A percentile compares a stretch with the other conserved stretches of the same genome.
Evolutionary conservation across 2,329 filamentous ascomycete species (phyloP).

Genomic region (Lomentospora prolificans): DNA sequence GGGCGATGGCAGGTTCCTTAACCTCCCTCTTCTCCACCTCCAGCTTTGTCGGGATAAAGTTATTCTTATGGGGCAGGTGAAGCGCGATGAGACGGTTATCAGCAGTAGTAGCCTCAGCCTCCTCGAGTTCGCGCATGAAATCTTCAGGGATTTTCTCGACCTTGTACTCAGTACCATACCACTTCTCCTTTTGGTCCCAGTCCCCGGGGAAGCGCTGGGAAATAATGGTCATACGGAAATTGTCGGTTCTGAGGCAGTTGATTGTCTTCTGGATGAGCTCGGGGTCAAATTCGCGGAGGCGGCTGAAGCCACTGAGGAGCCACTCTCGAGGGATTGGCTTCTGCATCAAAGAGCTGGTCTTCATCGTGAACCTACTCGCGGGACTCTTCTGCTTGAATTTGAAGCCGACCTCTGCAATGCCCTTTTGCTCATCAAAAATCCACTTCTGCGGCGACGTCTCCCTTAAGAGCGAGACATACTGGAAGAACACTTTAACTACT

Average conservation of each 20-base stretch:
- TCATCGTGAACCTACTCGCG: slow-evolving; percentile 81
- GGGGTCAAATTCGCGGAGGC: slow-evolving; percentile 72
- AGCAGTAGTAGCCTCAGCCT: slow-evolving; percentile 48
- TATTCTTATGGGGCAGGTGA: slow-evolving; percentile 84
- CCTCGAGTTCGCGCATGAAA: slow-evolving; percentile 60
- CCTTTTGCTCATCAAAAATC: slow-evolving; percentile 89
- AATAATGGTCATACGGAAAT: slow-evolving; percentile 75
- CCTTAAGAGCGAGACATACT: slow-evolving; percentile 80
- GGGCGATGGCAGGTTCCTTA: slow-evolving; percentile 60
- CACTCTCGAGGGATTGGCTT: slow-evolving; percentile 77
- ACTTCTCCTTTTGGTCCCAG: slow-evolving; percentile 85
- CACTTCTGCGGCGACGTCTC: slow-evolving; percentile 76
- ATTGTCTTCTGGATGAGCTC: slow-evolving; percentile 66
- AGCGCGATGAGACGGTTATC: slow-evolving; percentile 57
- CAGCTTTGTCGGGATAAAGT: slow-evolving; percentile 87
- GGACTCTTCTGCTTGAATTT: slow-evolving; percentile 89
- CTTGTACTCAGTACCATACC: slow-evolving; percentile 95
- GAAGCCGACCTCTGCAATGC: slow-evolving; percentile 87
- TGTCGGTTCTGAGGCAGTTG: slow-evolving; percentile 70
- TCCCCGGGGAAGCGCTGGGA: slow-evolving; percentile 74
- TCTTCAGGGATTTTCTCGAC: slow-evolving; percentile 68
- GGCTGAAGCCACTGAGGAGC: slow-evolving; percentile 70
- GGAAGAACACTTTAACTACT: slow-evolving; percentile 74
- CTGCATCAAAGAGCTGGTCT: slow-evolving; percentile 81
- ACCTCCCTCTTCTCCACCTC: slow-evolving; percentile 93